Evolutionary conservation across 148 eudicot species (phyloP).

Genomic region (Camellia sinensis): DNA sequence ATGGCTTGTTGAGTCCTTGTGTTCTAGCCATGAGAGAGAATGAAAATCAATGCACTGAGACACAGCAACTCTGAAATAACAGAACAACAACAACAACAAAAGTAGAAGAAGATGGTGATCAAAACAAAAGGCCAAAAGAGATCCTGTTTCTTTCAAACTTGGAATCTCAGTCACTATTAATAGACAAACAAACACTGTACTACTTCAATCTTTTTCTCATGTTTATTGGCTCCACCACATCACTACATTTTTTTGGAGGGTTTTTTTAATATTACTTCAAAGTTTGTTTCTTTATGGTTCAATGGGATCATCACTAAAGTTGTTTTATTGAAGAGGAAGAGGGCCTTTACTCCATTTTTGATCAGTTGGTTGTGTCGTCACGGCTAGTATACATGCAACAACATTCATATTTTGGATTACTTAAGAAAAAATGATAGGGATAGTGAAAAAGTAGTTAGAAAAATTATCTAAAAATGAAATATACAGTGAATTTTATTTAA

Average conservation of each 20-base stretch:
- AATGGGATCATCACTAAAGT: slow-evolving; percentile 12
- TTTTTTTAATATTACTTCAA: background rate
- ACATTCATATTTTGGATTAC: background rate
- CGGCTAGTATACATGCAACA: background rate
- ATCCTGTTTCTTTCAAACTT: background rate
- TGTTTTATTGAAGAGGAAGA: background rate
- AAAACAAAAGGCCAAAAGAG: slow-evolving; percentile 9
- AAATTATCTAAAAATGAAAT: too few relatives aligned
- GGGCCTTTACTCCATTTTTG: background rate
- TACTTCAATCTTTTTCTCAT: background rate
- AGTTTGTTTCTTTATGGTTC: slow-evolving; percentile 1
- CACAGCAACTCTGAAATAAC: background rate
- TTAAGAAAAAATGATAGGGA: too few relatives aligned
- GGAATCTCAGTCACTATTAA: background rate
- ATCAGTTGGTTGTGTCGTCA: background rate
- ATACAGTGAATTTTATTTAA: too few relatives aligned
- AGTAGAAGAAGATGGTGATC: background rate
- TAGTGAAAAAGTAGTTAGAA: too few relatives aligned
- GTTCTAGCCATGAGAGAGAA: slow-evolving; percentile 30
- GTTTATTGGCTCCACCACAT: background rate
- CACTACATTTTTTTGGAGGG: background rate
- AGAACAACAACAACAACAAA: background rate
- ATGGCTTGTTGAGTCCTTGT: slow-evolving; percentile 59
- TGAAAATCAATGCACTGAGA: background rate
- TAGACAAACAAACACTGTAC: slow-evolving; percentile 6